Conservation (phyloP, 306 rosid species). For the Inga laurina region DNA sequence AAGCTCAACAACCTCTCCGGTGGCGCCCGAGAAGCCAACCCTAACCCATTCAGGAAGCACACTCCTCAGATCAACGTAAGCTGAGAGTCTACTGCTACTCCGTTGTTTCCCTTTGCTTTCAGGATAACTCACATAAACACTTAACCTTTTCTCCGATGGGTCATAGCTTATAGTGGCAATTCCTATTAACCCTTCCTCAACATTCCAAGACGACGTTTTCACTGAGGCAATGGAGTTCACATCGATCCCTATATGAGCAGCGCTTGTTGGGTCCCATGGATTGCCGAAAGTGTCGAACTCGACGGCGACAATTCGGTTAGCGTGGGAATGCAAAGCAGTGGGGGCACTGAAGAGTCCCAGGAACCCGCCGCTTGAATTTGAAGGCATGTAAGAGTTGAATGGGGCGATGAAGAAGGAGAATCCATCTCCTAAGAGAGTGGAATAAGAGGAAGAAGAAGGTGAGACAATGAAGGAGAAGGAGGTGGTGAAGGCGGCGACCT, state of each 20-base stretch:
- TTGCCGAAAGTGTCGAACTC: constrained; percentile 42
- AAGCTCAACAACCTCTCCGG: constrained; percentile 24
- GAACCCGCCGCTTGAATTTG: constrained; percentile 36
- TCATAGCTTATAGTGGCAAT: constrained; percentile 42
- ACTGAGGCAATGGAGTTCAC: constrained; percentile 34
- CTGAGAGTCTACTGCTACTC: constrained; percentile 12
- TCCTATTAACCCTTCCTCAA: background rate
- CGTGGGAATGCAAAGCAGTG: constrained; percentile 28
- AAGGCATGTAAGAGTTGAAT: background rate
- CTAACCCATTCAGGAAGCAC: constrained; percentile 53
- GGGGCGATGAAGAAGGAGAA: constrained; percentile 42
- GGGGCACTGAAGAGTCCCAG: constrained; percentile 39
- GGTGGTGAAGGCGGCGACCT: constrained; percentile 16
- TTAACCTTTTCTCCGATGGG: constrained; percentile 22
- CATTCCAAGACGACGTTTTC: background rate
- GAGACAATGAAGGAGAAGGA: constrained; percentile 24
- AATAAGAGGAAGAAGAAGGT: background rate
- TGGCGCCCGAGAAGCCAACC: constrained; percentile 50
- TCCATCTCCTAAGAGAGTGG: background rate
- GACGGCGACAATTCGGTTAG: constrained; percentile 39
- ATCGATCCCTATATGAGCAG: constrained; percentile 46
- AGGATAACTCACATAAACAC: constrained; percentile 21
- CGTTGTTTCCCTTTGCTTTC: background rate
- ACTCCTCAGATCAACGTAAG: constrained; percentile 39
- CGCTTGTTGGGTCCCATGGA: constrained; percentile 33